These are phyloP conservation scores for Aureobasidium sp. DNA, from an alignment of 2,329 filamentous ascomycete genomes.

Conservation along the genomic window DNA sequence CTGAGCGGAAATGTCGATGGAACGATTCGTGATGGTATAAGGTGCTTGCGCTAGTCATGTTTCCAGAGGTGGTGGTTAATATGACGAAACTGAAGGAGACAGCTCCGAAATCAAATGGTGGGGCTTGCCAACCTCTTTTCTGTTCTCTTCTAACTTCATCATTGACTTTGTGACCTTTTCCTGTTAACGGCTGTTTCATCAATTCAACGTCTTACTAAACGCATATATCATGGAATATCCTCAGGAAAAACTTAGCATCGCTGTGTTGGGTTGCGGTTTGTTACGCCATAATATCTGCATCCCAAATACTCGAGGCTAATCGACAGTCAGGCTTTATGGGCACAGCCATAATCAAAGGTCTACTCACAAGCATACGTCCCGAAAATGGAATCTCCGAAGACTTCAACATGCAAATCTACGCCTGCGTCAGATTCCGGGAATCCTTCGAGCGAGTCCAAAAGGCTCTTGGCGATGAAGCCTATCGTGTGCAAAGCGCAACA, in stretches of 20 bases:
- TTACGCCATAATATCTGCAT: neutral
- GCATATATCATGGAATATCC: neutral
- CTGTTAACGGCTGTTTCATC: no score
- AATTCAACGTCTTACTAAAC: neutral
- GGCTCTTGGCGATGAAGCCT: neutral
- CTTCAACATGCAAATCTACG: neutral
- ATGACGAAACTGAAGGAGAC: neutral
- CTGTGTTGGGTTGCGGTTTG: neutral
- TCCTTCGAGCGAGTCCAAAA: neutral
- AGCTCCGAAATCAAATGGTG: neutral
- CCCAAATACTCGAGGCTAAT: neutral
- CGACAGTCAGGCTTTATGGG: constrained; percentile 17
- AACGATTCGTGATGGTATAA: neutral
- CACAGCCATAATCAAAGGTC: constrained; percentile 17
- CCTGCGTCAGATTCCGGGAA: constrained; percentile 4
- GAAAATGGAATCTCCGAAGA: neutral
- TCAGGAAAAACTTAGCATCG: neutral
- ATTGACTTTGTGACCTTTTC: neutral
- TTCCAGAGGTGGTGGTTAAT: neutral
- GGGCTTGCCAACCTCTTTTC: neutral
- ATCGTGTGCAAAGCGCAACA: neutral
- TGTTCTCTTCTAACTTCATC: neutral
- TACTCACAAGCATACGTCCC: neutral
- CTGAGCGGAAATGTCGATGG: neutral
- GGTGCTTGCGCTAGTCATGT: neutral